Evolutionary conservation across 768 basidiomycete species (phyloP).

Genomic region (Lenzites betulinus): DNA sequence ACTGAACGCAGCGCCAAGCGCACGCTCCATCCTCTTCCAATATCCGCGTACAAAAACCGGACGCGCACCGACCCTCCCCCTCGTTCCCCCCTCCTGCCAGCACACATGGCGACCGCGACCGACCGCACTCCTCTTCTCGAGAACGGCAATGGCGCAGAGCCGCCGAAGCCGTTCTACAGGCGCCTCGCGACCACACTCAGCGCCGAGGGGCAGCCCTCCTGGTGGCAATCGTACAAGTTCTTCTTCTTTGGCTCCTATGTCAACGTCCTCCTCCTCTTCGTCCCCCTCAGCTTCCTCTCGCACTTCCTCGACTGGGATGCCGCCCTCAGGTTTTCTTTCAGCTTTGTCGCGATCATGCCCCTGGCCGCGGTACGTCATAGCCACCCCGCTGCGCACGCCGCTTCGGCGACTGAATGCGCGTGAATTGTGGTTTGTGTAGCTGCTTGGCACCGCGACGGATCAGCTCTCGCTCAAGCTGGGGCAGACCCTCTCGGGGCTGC

Average conservation of each 20-base stretch:
- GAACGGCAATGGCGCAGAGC: constrained; percentile 37
- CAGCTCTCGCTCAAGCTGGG: constrained; percentile 79
- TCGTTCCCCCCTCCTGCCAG: neutral
- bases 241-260: constrained; percentile 68
- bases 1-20: neutral
- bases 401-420: neutral
- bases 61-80: neutral
- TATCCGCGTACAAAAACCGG: neutral
- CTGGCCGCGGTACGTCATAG: constrained; percentile 69
- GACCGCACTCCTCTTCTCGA: constrained; percentile 54
- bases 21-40: neutral
- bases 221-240: constrained; percentile 55
- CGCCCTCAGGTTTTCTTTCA: constrained; percentile 69
- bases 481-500: constrained; percentile 81
- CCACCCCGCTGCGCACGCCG: neutral
- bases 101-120: constrained; percentile 31
- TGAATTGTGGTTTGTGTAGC: constrained; percentile 36
- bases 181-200: constrained; percentile 46
- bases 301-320: constrained; percentile 76
- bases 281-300: constrained; percentile 70
- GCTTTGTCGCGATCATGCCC: constrained; percentile 83
- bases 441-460: constrained; percentile 82
- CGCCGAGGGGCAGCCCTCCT: constrained; percentile 66
- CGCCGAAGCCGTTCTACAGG: constrained; percentile 28
- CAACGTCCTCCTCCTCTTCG: constrained; percentile 77